Evolutionary conservation across 2,329 filamentous ascomycete genomes (phyloP), one percentile per base, ranked within the genome.

Genomic region (Botrytis pseudocinerea): DNA sequence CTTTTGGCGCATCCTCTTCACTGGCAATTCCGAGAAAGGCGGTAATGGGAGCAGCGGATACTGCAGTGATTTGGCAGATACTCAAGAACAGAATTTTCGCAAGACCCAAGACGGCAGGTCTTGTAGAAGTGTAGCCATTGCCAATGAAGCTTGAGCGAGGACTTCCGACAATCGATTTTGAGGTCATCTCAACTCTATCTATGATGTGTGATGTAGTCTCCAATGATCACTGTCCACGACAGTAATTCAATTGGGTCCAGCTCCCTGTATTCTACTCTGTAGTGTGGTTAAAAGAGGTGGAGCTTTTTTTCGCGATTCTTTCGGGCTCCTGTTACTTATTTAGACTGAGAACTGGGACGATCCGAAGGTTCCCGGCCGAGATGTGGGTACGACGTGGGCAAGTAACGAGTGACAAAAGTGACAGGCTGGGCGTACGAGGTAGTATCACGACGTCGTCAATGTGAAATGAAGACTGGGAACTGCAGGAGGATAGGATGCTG

Each of bases 71-170:
- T 73, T 81, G 85, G 28, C 84, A 84, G 40, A 89, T 77, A 74
- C 85, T 83, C 71, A 85, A 81, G 73, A 85, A 86, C 42, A 88
- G 78, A n/a, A 87, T 79, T 75, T 86, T 86, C 32, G 85, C 84
- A 69, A 89, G 78, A 73, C 86, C 86, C 60, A 90, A 82, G 71
- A 88, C 82, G 74, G 84, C 83, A 48, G 86, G 84, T 75, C 87
- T 84, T 68, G 84, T 77, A 74, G 82, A 81, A 76, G 81, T 82
- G 74, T 85, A 82, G 75, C 82, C 81, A 79, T 79, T 78, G 35
- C 48, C 42, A 4, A 25, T 60, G 57, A 73, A 74, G 61, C 63
- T 76, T 42, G 73, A 69, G 32, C 73, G 72, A 42, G 74, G 61
- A 70, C 54, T 73, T 72, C 73, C 73, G 59, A 74, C 59, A 32